phyloP scores from a whole-genome alignment of 225 moss, liverwort and hornwort species.

The Straminergon stramineum region DNA sequence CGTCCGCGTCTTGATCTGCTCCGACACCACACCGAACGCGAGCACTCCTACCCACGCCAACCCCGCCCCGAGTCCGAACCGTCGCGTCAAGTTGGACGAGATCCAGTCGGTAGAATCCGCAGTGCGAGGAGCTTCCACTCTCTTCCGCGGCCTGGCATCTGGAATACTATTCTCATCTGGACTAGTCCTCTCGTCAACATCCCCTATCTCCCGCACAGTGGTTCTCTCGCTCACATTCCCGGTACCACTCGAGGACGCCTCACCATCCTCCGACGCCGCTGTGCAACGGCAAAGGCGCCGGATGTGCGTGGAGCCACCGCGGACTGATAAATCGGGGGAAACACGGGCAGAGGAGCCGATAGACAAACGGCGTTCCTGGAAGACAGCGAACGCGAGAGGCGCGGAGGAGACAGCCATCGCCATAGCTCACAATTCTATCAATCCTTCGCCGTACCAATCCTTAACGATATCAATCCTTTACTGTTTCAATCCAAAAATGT shows the following conservation, averaged over 20 bases:
- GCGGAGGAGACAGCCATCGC: slow-evolving; percentile 8
- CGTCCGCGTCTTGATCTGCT: slow-evolving; percentile 94
- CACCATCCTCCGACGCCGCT: slow-evolving; percentile 19
- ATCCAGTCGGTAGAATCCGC: slow-evolving; percentile 90
- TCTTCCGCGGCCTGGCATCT: slow-evolving; percentile 4
- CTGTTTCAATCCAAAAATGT: background rate
- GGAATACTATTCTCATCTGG: background rate
- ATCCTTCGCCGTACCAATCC: background rate
- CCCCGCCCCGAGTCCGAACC: slow-evolving; percentile 92
- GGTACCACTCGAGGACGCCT: slow-evolving; percentile 13
- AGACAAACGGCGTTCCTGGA: background rate
- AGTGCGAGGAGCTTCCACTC: slow-evolving; percentile 25
- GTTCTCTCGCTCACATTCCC: slow-evolving; percentile 3
- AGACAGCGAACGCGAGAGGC: background rate
- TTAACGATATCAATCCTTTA: background rate
- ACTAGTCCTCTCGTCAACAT: background rate
- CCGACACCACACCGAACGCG: slow-evolving; percentile 87
- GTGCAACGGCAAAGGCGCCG: slow-evolving; percentile 3
- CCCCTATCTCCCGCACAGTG: background rate
- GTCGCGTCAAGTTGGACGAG: slow-evolving; percentile 64
- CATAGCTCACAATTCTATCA: background rate
- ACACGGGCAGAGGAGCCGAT: background rate
- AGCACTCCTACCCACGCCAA: slow-evolving; percentile 93
- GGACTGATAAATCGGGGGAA: background rate
- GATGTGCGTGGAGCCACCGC: background rate